These are phyloP conservation scores for Spinacia oleracea DNA, from an alignment of 179 eudicot species.

Conservation along the genomic window DNA sequence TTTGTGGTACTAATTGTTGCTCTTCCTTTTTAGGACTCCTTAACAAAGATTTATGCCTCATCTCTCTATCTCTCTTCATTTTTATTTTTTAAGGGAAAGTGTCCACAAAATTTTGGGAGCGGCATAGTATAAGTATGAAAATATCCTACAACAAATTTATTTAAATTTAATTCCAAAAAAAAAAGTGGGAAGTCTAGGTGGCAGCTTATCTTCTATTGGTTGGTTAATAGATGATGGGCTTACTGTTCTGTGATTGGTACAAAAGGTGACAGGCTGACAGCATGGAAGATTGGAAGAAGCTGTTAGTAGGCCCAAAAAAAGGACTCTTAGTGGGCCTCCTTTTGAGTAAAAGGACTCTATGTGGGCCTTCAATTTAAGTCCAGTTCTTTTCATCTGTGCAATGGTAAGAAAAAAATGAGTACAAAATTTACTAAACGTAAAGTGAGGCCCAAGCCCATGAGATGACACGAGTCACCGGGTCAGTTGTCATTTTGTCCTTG, in stretches of 20 bases:
- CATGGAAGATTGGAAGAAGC: not conserved
- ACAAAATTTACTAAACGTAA: not conserved
- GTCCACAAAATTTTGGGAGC: not conserved
- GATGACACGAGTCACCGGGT: not conserved
- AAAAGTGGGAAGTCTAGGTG: conserved; percentile 6
- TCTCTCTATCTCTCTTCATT: conserved; percentile 2
- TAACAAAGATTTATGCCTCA: conserved; percentile 11
- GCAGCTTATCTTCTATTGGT: conserved; percentile 43
- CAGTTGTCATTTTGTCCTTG: not conserved
- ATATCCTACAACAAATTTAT: not conserved
- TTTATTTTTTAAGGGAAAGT: not conserved
- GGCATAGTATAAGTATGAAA: not conserved
- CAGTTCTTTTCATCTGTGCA: not conserved
- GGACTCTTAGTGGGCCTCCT: conserved; percentile 7
- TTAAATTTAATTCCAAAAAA: not conserved
- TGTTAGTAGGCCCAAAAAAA: conserved; percentile 10
- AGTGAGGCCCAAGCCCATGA: not conserved
- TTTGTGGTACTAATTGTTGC: conserved; percentile 24
- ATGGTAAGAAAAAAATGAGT: not conserved
- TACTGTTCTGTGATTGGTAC: conserved; percentile 17
- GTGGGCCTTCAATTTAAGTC: conserved; percentile 3
- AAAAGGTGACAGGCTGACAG: conserved; percentile 20
- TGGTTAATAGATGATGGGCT: conserved; percentile 23
- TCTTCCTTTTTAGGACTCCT: conserved; percentile 21
- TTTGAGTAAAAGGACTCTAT: not conserved